Evolutionary conservation across 495 filamentous ascomycete genomes (phyloP).

Genomic region (Talaromyces liani): DNA sequence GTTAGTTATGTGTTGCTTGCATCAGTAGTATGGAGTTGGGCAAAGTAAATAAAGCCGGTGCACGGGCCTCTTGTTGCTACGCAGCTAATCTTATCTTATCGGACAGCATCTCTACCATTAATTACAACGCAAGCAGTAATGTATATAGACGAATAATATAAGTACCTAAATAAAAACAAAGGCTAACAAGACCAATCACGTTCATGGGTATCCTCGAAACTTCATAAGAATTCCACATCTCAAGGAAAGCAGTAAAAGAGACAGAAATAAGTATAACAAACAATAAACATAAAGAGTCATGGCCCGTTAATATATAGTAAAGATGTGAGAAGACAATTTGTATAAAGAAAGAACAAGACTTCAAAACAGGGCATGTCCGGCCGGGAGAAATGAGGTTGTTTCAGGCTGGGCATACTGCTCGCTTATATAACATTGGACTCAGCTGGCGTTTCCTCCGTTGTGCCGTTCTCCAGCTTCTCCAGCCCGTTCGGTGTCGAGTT

Average conservation of each 20-base stretch:
- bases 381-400: background rate
- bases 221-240: conserved; percentile 1
- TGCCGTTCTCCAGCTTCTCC: conserved; percentile 7
- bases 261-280: background rate
- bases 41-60: background rate
- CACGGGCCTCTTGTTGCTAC: background rate
- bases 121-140: too few species aligned
- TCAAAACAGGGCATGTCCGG: background rate
- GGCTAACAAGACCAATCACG: background rate
- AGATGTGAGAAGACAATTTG: background rate
- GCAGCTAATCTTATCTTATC: background rate
- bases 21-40: background rate
- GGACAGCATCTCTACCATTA: background rate
- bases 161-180: background rate
- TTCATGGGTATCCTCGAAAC: conserved; percentile 4
- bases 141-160: background rate
- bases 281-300: background rate
- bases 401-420: background rate
- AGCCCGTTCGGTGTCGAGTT: conserved; percentile 17
- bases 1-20: background rate
- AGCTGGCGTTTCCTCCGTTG: conserved; percentile 8
- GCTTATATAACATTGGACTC: conserved; percentile 11
- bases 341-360: background rate
- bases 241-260: background rate
- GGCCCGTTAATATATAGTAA: background rate